Conservation (phyloP, 1,139 yeast species). For the Pneumocystis carinii region DNA sequence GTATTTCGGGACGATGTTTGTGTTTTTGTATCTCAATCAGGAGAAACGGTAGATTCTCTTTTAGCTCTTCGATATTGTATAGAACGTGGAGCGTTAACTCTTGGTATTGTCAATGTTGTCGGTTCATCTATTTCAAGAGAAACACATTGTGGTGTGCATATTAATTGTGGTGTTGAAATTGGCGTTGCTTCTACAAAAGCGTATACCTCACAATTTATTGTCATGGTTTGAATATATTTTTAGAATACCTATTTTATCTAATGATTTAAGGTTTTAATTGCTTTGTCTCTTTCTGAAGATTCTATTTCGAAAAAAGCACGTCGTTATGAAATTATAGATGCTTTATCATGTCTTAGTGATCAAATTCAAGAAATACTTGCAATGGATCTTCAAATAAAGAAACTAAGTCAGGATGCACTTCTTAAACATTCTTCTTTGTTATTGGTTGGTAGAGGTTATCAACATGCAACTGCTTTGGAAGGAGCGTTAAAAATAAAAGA, state of each 20-base stretch:
- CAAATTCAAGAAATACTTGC: slow-evolving; percentile 68
- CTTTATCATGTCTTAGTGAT: slow-evolving; percentile 67
- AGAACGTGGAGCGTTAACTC: slow-evolving; percentile 93
- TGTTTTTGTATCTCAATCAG: slow-evolving; percentile 94
- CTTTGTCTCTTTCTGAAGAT: slow-evolving; percentile 83
- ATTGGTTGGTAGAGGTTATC: slow-evolving; percentile 93
- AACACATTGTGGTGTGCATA: slow-evolving; percentile 98
- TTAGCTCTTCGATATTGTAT: slow-evolving; percentile 88
- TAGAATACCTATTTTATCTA: neutral
- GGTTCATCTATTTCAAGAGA: slow-evolving; percentile 92
- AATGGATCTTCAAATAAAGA: slow-evolving; percentile 60
- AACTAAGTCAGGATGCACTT: slow-evolving; percentile 56
- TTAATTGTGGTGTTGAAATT: slow-evolving; percentile 98
- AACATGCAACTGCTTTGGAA: slow-evolving; percentile 91
- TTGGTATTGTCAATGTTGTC: slow-evolving; percentile 87
- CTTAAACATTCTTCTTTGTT: slow-evolving; percentile 74
- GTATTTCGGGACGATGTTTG: slow-evolving; percentile 97
- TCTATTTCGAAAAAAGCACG: slow-evolving; percentile 62
- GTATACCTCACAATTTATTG: slow-evolving; percentile 94
- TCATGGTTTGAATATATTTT: slow-evolving; percentile 34
- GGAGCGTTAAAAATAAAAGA: slow-evolving; percentile 98
- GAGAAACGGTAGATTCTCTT: slow-evolving; percentile 98
- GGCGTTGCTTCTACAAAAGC: slow-evolving; percentile 99
- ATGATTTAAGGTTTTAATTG: slow-evolving; percentile 49
- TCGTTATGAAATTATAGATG: slow-evolving; percentile 74